phyloP scores from a whole-genome alignment of 257 asterid species.

The Solanum clarkiae region DNA sequence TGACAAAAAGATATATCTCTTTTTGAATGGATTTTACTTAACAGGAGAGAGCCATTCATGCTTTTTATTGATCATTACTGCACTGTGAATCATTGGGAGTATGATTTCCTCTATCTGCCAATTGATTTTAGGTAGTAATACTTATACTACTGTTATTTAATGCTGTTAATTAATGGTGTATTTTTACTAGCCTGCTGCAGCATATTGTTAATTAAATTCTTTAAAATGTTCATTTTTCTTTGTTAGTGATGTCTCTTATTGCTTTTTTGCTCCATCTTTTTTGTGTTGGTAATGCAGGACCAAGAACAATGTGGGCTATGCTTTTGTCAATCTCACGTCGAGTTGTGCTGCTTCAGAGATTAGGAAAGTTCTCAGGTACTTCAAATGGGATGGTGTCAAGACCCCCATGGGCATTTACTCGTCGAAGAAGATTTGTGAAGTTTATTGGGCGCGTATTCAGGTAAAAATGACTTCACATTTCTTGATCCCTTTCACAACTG shows the following conservation, averaged over 20 bases:
- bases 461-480: conserved; percentile 1
- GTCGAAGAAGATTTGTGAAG: conserved; percentile 23
- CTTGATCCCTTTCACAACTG: neutral
- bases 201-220: neutral
- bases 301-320: conserved; percentile 35
- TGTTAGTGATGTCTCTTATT: neutral
- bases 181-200: neutral
- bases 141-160: neutral
- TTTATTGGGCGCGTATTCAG: conserved; percentile 44
- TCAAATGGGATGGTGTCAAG: conserved; percentile 7
- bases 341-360: conserved; percentile 12
- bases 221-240: neutral
- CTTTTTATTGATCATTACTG: conserved; percentile 28
- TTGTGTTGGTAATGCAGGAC: conserved; percentile 1
- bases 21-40: neutral
- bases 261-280: no score
- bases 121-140: conserved; percentile 52
- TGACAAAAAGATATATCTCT: neutral
- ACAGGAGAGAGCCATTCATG: conserved; percentile 35
- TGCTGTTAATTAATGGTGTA: neutral
- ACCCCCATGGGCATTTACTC: neutral
- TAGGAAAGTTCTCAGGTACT: neutral
- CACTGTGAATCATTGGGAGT: conserved; percentile 15
- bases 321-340: conserved; percentile 40
- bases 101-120: conserved; percentile 51